phyloP scores from a whole-genome alignment of 176 grass and related monocot species.

The Musa acuminata region DNA sequence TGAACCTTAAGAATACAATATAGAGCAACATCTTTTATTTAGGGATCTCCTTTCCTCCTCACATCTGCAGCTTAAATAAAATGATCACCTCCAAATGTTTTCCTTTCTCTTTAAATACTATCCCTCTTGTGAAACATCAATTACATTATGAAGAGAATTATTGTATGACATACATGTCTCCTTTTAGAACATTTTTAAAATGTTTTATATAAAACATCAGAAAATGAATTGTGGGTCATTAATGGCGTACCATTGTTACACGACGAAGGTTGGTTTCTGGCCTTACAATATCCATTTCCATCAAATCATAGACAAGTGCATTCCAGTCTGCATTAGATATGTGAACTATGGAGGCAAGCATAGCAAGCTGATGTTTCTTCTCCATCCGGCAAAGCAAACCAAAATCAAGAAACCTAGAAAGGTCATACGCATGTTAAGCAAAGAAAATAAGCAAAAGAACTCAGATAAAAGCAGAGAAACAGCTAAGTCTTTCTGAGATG shows the following conservation, averaged over 20 bases:
- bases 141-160: background rate
- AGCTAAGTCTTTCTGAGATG: background rate
- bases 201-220: background rate
- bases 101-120: background rate
- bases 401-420: constrained; percentile 94
- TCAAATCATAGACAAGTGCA: constrained; percentile 81
- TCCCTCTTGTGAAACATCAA: background rate
- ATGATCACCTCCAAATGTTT: background rate
- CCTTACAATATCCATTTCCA: constrained; percentile 73
- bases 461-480: background rate
- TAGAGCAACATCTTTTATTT: background rate
- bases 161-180: background rate
- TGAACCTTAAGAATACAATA: background rate
- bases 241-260: constrained; percentile 65
- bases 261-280: constrained; percentile 66
- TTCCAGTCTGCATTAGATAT: constrained; percentile 93
- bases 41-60: background rate
- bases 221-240: background rate
- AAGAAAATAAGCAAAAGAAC: background rate
- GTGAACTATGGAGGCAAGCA: constrained; percentile 80
- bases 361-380: constrained; percentile 82
- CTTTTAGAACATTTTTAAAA: too few relatives aligned
- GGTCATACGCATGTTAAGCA: constrained; percentile 15
- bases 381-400: constrained; percentile 93
- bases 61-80: background rate